Evolutionary conservation across 2,329 filamentous ascomycete genomes (phyloP).

Genomic region (Xylariaceae sp.): DNA sequence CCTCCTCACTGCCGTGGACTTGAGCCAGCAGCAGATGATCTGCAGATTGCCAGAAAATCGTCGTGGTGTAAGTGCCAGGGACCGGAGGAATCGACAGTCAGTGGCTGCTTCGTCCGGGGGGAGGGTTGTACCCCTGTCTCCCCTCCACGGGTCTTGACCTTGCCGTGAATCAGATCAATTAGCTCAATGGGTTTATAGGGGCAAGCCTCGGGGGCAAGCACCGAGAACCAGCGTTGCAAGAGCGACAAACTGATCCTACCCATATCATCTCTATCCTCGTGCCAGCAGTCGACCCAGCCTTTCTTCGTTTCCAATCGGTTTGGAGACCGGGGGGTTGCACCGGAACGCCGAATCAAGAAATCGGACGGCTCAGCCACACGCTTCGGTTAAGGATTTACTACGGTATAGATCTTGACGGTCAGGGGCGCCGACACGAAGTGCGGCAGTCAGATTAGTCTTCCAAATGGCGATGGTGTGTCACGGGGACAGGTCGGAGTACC

Average conservation of each 20-base stretch:
- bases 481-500: too few species aligned
- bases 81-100: too few species aligned
- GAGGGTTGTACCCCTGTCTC: too few species aligned
- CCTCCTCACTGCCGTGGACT: too few species aligned
- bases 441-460: too few species aligned
- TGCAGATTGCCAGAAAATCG: too few species aligned
- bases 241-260: slow-evolving; percentile 4
- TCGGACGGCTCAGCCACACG: slow-evolving; percentile 3
- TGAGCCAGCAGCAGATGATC: too few species aligned
- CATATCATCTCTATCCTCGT: background rate
- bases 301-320: slow-evolving; percentile 12
- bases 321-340: slow-evolving; percentile 4
- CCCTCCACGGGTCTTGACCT: slow-evolving; percentile 1
- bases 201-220: background rate
- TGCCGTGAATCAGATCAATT: background rate
- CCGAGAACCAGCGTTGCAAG: background rate
- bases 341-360: slow-evolving; percentile 3
- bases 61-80: too few species aligned
- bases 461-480: too few species aligned
- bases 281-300: slow-evolving; percentile 1
- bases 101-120: slow-evolving; percentile 1
- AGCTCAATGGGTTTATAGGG: background rate
- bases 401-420: too few species aligned
- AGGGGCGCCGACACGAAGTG: too few species aligned
- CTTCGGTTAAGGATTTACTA: slow-evolving; percentile 1